Conservation (phyloP, 768 basidiomycete genomes). For the Pilatotrama ljubarskyi region DNA sequence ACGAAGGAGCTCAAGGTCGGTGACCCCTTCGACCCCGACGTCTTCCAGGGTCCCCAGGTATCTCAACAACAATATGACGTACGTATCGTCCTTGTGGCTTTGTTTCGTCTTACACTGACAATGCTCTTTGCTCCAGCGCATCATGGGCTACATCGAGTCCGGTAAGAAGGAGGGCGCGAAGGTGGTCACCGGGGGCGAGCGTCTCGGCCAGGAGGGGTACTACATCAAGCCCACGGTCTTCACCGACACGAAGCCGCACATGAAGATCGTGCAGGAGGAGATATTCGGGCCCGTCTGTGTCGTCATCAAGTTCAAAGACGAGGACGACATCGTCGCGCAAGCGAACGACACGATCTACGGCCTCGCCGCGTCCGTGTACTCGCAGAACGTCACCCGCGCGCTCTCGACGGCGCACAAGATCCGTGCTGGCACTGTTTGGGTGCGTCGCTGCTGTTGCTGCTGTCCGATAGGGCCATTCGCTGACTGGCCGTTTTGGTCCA, state of each 20-base stretch:
- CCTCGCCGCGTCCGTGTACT: constrained; percentile 86
- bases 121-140: constrained; percentile 40
- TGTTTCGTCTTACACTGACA: neutral
- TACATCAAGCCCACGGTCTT: constrained; percentile 66
- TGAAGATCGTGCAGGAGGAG: constrained; percentile 60
- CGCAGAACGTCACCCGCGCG: constrained; percentile 73
- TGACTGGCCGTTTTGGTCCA: constrained; percentile 3
- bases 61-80: constrained; percentile 76
- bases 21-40: constrained; percentile 61
- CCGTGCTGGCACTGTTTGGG: constrained; percentile 81
- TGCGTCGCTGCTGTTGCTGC: constrained; percentile 27
- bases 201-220: constrained; percentile 57
- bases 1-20: constrained; percentile 61
- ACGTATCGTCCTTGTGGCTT: constrained; percentile 19
- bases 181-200: constrained; percentile 54
- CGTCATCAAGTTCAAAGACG: constrained; percentile 63
- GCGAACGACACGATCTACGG: constrained; percentile 91
- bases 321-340: constrained; percentile 61
- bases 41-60: constrained; percentile 78
- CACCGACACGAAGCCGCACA: constrained; percentile 52
- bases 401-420: constrained; percentile 70
- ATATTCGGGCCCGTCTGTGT: constrained; percentile 75
- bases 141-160: constrained; percentile 60
- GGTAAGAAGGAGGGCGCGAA: constrained; percentile 62
- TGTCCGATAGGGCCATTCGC: neutral